Percentiles rank a stretch among this genome's conserved stretches.
These are phyloP conservation scores for Rhodofomes roseus DNA, from an alignment of 1,284 basidiomycete genomes.

Conservation along the genomic window DNA sequence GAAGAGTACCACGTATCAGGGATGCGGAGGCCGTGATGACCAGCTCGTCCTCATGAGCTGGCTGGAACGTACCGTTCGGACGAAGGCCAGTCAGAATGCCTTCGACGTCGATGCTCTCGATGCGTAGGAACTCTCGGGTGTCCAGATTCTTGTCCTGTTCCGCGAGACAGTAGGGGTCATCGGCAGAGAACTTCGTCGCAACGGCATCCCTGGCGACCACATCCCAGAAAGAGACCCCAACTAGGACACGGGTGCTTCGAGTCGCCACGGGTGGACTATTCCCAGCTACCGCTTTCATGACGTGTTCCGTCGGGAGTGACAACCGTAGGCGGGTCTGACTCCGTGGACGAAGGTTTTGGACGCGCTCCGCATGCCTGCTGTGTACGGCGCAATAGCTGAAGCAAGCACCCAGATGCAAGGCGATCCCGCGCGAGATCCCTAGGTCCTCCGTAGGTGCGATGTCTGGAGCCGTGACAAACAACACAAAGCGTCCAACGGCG, in stretches of 20 bases:
- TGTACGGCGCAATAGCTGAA: slow-evolving; percentile 61
- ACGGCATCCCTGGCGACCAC: slow-evolving; percentile 53
- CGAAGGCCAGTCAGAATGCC: slow-evolving; percentile 32
- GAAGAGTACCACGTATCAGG: slow-evolving; percentile 17
- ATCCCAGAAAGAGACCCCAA: slow-evolving; percentile 44
- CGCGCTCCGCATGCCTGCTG: slow-evolving; percentile 41
- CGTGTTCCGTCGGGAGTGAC: slow-evolving; percentile 58
- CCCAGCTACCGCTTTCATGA: slow-evolving; percentile 45
- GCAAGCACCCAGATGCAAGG: slow-evolving; percentile 54
- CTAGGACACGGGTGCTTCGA: slow-evolving; percentile 30
- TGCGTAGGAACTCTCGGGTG: slow-evolving; percentile 46
- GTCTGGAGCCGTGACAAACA: slow-evolving; percentile 74
- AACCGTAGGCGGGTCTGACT: slow-evolving; percentile 46
- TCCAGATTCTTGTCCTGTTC: slow-evolving; percentile 37
- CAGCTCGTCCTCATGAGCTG: slow-evolving; percentile 20
- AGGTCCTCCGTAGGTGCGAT: slow-evolving; percentile 67
- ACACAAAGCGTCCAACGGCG: slow-evolving; percentile 58
- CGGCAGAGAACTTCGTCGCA: slow-evolving; percentile 59
- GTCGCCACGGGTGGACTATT: slow-evolving; percentile 26
- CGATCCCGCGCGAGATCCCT: slow-evolving; percentile 70
- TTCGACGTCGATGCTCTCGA: slow-evolving; percentile 38
- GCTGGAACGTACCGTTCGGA: slow-evolving; percentile 3
- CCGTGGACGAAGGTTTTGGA: slow-evolving; percentile 37
- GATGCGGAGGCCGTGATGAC: slow-evolving; percentile 17
- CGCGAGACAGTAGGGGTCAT: slow-evolving; percentile 56